A percentile compares a stretch with the other conserved stretches of the same genome.
These are phyloP conservation scores for Holtermannia corniformis DNA, from an alignment of 768 basidiomycete species.

Conservation along the genomic window DNA sequence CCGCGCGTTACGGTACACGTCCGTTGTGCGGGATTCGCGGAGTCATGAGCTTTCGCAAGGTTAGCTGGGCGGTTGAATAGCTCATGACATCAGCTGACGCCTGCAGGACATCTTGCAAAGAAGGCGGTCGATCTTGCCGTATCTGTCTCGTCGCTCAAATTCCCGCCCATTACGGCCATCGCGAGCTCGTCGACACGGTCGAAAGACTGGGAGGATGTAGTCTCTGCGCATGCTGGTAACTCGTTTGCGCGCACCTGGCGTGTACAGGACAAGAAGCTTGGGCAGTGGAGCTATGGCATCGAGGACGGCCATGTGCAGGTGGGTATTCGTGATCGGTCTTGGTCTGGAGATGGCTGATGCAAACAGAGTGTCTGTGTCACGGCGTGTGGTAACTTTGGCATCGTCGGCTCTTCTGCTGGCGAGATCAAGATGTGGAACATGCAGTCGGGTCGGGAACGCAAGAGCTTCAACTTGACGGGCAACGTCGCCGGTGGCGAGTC, in stretches of 20 bases:
- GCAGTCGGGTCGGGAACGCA: slow-evolving; percentile 82
- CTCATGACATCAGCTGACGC: not conserved
- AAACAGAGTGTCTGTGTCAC: slow-evolving; percentile 76
- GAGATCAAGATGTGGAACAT: slow-evolving; percentile 86
- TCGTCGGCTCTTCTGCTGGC: slow-evolving; percentile 67
- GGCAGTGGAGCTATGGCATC: slow-evolving; percentile 62
- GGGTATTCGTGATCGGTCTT: slow-evolving; percentile 7
- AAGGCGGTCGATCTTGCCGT: slow-evolving; percentile 71
- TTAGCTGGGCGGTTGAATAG: slow-evolving; percentile 23
- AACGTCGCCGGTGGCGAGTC: slow-evolving; percentile 15
- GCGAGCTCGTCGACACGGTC: slow-evolving; percentile 68
- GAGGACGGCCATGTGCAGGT: slow-evolving; percentile 65
- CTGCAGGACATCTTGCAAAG: slow-evolving; percentile 67
- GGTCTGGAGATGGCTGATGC: not conserved
- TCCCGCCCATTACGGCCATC: slow-evolving; percentile 66
- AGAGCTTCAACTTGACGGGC: slow-evolving; percentile 54
- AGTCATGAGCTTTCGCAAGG: slow-evolving; percentile 94
- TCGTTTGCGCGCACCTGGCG: slow-evolving; percentile 78
- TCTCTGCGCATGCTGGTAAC: slow-evolving; percentile 83
- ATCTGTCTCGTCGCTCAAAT: slow-evolving; percentile 70
- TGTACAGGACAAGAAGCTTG: slow-evolving; percentile 68
- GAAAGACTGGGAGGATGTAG: slow-evolving; percentile 95
- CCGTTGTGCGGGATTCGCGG: slow-evolving; percentile 87
- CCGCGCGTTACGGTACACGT: slow-evolving; percentile 77
- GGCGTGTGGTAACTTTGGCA: slow-evolving; percentile 89